Conservation (phyloP, 1,284 basidiomycete species). For the Volvariella surrecta region DNA sequence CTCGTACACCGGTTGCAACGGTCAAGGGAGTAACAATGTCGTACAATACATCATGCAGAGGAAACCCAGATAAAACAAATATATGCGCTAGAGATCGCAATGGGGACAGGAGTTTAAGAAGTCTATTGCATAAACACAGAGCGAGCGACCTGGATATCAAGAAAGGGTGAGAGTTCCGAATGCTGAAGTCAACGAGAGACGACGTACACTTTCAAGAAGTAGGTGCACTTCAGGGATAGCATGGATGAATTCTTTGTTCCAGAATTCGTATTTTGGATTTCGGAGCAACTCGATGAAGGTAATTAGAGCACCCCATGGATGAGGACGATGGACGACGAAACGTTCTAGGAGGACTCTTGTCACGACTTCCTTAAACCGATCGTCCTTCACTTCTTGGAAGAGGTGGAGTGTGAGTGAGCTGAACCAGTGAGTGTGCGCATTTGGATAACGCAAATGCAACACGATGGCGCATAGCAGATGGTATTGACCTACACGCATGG, state of each 20-base stretch:
- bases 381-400: conserved; percentile 70
- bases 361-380: conserved; percentile 84
- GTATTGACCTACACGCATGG: conserved; percentile 65
- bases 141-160: conserved; percentile 47
- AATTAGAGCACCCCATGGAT: conserved; percentile 94
- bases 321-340: conserved; percentile 88
- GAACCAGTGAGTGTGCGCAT: conserved; percentile 97
- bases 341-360: conserved; percentile 89
- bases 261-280: conserved; percentile 81
- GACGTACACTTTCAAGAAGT: conserved; percentile 69
- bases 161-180: conserved; percentile 5
- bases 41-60: conserved; percentile 72
- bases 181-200: conserved; percentile 11
- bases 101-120: conserved; percentile 41
- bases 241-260: conserved; percentile 76
- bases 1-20: conserved; percentile 31
- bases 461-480: conserved; percentile 86
- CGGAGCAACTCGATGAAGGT: conserved; percentile 90
- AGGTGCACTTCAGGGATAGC: conserved; percentile 75
- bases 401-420: conserved; percentile 82
- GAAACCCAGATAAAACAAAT: conserved; percentile 43
- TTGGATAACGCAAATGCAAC: conserved; percentile 92
- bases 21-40: conserved; percentile 44
- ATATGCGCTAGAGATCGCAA: conserved; percentile 48
- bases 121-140: conserved; percentile 70